Percentiles rank a stretch among this genome's conserved stretches.
These are phyloP conservation scores for Puccinellia tenuiflora DNA, from an alignment of 176 grass and related monocot species.

Conservation along the genomic window DNA sequence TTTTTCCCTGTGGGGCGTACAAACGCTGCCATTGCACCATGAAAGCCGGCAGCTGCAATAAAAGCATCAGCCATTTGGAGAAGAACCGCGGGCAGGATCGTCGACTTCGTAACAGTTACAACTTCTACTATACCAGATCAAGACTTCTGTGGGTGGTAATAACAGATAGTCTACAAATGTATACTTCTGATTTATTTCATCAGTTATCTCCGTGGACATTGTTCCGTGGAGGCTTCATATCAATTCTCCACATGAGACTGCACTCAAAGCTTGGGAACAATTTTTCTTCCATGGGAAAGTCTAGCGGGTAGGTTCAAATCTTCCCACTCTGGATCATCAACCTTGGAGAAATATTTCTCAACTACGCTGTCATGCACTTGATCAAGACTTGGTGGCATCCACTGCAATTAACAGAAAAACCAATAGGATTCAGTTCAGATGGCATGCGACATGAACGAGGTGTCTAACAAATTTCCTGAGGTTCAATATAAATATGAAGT, in stretches of 20 bases:
- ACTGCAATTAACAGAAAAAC: slow-evolving; percentile 49
- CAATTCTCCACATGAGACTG: not conserved
- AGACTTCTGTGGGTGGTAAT: not conserved
- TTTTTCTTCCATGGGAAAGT: slow-evolving; percentile 23
- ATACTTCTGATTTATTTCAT: slow-evolving; percentile 7
- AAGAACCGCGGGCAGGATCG: not conserved
- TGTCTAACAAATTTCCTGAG: not conserved
- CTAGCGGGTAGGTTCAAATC: slow-evolving; percentile 55
- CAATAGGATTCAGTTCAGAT: not conserved
- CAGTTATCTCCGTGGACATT: not conserved
- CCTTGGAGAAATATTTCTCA: slow-evolving; percentile 61
- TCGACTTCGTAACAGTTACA: not conserved
- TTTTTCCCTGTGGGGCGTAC: not conserved
- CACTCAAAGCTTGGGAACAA: slow-evolving; percentile 63
- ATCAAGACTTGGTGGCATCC: slow-evolving; percentile 73
- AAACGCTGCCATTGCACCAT: not conserved
- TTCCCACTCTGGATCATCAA: slow-evolving; percentile 72
- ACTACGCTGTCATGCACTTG: slow-evolving; percentile 48
- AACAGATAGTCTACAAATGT: not conserved
- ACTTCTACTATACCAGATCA: not conserved
- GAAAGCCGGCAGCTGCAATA: not conserved
- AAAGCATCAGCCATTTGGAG: not conserved
- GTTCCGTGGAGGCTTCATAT: not conserved
- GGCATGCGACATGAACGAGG: not conserved
- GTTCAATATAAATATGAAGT: slow-evolving; percentile 5